These are phyloP conservation scores for Hanseniaspora uvarum DNA, from an alignment of 1,139 yeast genomes.

Conservation along the genomic window DNA sequence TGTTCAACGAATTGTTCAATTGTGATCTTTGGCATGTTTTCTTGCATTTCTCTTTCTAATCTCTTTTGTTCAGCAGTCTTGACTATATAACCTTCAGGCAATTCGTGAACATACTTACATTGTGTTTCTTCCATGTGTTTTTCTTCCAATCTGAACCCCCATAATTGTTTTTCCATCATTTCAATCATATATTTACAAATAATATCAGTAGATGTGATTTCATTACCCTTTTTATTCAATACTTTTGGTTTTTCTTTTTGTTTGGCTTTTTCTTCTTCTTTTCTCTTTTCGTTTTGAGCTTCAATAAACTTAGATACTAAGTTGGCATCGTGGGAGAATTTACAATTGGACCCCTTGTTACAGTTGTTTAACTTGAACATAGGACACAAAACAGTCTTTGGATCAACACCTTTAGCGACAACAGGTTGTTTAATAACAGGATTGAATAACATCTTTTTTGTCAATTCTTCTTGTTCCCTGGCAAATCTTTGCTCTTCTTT, in stretches of 20 bases:
- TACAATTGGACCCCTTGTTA: conserved; percentile 83
- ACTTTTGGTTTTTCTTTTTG: conserved; percentile 83
- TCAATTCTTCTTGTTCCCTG: conserved; percentile 77
- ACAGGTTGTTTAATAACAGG: conserved; percentile 57
- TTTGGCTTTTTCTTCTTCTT: conserved; percentile 68
- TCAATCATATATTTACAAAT: conserved; percentile 91
- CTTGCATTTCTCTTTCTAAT: conserved; percentile 76
- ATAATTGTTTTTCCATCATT: conserved; percentile 57
- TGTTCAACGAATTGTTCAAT: conserved; percentile 92
- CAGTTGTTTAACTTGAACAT: conserved; percentile 84
- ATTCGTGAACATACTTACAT: conserved; percentile 92
- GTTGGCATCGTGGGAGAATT: conserved; percentile 91
- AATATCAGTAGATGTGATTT: conserved; percentile 84
- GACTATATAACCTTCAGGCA: conserved; percentile 92
- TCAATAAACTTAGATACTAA: conserved; percentile 75
- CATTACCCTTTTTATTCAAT: conserved; percentile 86
- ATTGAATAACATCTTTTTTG: conserved; percentile 69
- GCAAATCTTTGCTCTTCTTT: conserved; percentile 82
- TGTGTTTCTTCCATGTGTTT: conserved; percentile 40
- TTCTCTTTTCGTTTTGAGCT: conserved; percentile 80
- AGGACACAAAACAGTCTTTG: conserved; percentile 85
- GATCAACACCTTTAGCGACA: conserved; percentile 96
- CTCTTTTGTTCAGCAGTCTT: conserved; percentile 94
- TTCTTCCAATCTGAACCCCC: conserved; percentile 18
- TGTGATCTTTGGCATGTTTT: conserved; percentile 79